A percentile compares a stretch with the other conserved stretches of the same genome.
Evolutionary conservation across 1,284 basidiomycete species (phyloP).

Genomic region (Pseudozyma sp.): DNA sequence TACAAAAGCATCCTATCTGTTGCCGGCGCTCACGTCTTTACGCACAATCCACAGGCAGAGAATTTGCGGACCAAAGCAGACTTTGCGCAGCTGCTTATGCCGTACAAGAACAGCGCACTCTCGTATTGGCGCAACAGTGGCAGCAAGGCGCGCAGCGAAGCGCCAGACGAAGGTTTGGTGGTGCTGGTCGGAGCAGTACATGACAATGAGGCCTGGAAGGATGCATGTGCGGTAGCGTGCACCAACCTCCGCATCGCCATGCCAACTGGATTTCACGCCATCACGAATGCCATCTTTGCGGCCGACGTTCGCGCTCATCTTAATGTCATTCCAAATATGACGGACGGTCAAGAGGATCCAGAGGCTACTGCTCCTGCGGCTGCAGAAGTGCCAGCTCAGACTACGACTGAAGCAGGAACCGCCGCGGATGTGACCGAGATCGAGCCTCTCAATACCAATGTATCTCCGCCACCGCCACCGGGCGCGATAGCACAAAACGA

Average conservation of each 20-base stretch:
- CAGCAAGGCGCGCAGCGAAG: conserved; percentile 34
- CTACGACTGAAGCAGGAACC: not conserved
- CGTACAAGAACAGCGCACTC: conserved; percentile 47
- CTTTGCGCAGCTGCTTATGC: conserved; percentile 46
- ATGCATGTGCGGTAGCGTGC: conserved; percentile 39
- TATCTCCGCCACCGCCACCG: conserved; percentile 1
- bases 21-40: conserved; percentile 36
- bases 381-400: not conserved
- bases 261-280: conserved; percentile 41
- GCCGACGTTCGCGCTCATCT: conserved; percentile 41
- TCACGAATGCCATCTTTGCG: conserved; percentile 36
- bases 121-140: conserved; percentile 44
- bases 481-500: not conserved
- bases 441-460: conserved; percentile 2
- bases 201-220: conserved; percentile 27
- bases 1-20: conserved; percentile 36
- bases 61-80: conserved; percentile 37
- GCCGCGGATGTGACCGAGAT: conserved; percentile 7
- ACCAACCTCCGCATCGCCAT: conserved; percentile 45
- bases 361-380: not conserved
- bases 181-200: conserved; percentile 33
- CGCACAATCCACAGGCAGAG: conserved; percentile 34
- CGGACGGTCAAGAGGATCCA: conserved; percentile 9
- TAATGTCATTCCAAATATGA: conserved; percentile 23
- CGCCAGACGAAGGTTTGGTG: conserved; percentile 51